phyloP scores from a whole-genome alignment of 768 basidiomycete species.

The Podaxis pistillaris region DNA sequence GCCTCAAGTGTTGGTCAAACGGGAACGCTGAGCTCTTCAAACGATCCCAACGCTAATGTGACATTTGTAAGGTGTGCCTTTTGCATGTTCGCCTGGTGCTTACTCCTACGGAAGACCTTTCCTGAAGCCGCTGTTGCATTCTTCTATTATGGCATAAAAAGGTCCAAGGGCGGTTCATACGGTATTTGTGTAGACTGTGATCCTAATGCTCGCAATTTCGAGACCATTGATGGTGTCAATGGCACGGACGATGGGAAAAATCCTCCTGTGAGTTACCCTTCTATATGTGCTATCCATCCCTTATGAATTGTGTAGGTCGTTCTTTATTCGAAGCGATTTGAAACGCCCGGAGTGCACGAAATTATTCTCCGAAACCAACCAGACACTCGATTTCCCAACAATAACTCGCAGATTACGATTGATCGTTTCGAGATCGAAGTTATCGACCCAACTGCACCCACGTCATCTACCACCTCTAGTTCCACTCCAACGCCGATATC shows the following conservation, averaged over 20 bases:
- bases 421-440: constrained; percentile 16
- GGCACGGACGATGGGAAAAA: constrained; percentile 27
- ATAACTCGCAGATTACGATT: constrained; percentile 30
- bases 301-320: constrained; percentile 18
- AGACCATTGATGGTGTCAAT: constrained; percentile 28
- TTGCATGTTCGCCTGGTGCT: constrained; percentile 9
- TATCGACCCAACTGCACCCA: background rate
- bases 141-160: constrained; percentile 28
- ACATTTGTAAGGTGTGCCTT: constrained; percentile 25
- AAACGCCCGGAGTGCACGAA: constrained; percentile 23
- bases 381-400: constrained; percentile 19
- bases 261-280: constrained; percentile 25
- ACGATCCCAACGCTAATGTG: constrained; percentile 25
- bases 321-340: constrained; percentile 23
- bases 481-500: constrained; percentile 4
- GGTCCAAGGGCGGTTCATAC: constrained; percentile 27
- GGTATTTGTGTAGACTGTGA: constrained; percentile 34
- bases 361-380: constrained; percentile 28
- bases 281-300: background rate
- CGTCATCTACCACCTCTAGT: background rate
- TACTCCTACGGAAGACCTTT: constrained; percentile 11
- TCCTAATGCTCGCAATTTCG: constrained; percentile 23
- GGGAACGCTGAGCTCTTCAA: constrained; percentile 27
- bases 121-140: constrained; percentile 25
- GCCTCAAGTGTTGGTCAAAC: constrained; percentile 26